Percentiles rank a stretch among this genome's conserved stretches.
phyloP scores from a whole-genome alignment of 2,329 filamentous ascomycete genomes.

The Curvularia sp. region DNA sequence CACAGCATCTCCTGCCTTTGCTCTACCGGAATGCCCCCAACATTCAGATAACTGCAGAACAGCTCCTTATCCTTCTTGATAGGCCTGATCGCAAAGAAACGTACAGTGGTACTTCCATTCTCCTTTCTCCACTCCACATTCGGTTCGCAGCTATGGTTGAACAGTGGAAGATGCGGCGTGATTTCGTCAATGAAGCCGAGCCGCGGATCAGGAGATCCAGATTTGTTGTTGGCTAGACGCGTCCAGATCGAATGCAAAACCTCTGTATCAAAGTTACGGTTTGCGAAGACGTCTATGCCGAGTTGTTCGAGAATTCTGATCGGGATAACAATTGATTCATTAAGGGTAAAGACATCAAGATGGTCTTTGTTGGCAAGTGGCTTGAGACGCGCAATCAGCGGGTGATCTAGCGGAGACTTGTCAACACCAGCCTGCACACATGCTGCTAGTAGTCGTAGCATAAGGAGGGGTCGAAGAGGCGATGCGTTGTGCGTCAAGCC shows the following conservation, averaged over 20 bases:
- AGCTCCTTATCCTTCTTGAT: too few relatives aligned
- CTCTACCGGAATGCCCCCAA: too few relatives aligned
- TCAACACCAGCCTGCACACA: conserved; percentile 29
- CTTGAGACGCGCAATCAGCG: conserved; percentile 37
- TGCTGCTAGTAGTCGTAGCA: conserved; percentile 39
- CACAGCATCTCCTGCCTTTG: too few relatives aligned
- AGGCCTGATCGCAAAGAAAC: conserved; percentile 18
- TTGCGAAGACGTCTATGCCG: conserved; percentile 31
- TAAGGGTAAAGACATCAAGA: too few relatives aligned
- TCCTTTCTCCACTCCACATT: conserved; percentile 32
- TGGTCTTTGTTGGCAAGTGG: too few relatives aligned
- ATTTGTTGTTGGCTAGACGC: conserved; percentile 45
- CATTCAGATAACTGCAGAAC: too few relatives aligned
- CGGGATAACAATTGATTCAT: conserved; percentile 28
- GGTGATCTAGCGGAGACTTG: conserved; percentile 35
- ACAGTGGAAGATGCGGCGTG: conserved; percentile 39
- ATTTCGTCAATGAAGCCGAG: conserved; percentile 28
- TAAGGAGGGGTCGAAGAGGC: conserved; percentile 36
- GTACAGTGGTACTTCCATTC: conserved; percentile 18
- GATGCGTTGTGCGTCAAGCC: conserved; percentile 21
- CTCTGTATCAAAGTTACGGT: conserved; percentile 37
- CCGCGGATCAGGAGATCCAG: too few relatives aligned
- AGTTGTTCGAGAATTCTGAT: conserved; percentile 40
- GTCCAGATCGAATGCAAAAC: conserved; percentile 44
- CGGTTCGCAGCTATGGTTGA: conserved; percentile 47